Evolutionary conservation across 176 grass and related monocot genomes (phyloP).

Genomic region (Rhynchospora tenuis): DNA sequence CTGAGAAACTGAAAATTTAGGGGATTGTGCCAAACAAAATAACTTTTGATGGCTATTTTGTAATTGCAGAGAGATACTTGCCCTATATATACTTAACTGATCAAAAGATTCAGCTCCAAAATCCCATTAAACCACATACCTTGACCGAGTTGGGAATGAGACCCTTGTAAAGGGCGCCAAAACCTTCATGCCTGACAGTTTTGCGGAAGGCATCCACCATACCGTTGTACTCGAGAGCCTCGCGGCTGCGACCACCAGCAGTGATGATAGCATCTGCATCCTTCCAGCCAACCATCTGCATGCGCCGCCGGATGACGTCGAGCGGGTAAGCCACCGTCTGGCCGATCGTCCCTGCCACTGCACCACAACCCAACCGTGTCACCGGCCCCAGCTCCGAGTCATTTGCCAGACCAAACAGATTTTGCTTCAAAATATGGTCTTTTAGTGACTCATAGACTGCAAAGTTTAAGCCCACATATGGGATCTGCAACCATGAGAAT

Average conservation of each 20-base stretch:
- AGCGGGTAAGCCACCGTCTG: constrained; percentile 98
- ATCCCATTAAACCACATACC: constrained; percentile 32
- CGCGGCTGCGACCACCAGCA: constrained; percentile 46
- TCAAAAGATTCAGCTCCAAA: neutral
- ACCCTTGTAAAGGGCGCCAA: constrained; percentile 94
- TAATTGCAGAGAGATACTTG: neutral
- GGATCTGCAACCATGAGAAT: constrained; percentile 39
- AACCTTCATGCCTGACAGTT: constrained; percentile 79
- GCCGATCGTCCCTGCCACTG: constrained; percentile 76
- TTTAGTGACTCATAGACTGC: constrained; percentile 92
- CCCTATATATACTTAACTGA: neutral
- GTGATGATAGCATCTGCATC: constrained; percentile 75
- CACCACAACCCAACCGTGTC: constrained; percentile 84
- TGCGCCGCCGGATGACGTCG: constrained; percentile 91
- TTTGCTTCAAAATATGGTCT: constrained; percentile 67
- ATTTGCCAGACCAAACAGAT: constrained; percentile 54
- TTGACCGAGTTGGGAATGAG: constrained; percentile 97
- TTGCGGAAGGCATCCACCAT: constrained; percentile 95
- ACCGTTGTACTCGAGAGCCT: constrained; percentile 64
- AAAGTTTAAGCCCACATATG: constrained; percentile 97
- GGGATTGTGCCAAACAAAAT: neutral
- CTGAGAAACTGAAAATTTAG: neutral
- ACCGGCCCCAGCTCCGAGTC: constrained; percentile 63
- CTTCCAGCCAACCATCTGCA: constrained; percentile 99
- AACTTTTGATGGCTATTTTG: neutral